Evolutionary conservation across 129 eudicot genomes (phyloP), one percentile per base, ranked within the genome.

Genomic region (Tagetes erecta): DNA sequence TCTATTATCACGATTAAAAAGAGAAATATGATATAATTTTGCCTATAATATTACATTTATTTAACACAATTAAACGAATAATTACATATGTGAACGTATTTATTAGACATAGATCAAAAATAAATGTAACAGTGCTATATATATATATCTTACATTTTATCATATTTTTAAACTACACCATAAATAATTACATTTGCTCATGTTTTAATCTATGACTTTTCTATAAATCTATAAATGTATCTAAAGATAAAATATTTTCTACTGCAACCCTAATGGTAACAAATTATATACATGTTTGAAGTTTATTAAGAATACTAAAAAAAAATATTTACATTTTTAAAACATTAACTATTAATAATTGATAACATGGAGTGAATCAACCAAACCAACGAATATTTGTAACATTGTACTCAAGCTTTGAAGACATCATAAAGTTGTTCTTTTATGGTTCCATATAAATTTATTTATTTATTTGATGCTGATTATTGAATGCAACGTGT

Each of bases 361-460:
- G 9, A 34, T 64, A n/a, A 0, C 33, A 64, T 36, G 49, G 49
- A 38, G 11, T 36, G 13, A 64, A 64, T 64, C 34, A 64, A 38
- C 0, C 33, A 38, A 64, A 64, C 40, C 50, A 39, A 7, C 39
- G 49, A 40, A 39, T 64, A 63, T 64, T n/a, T 39, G 33, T 64
- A 64, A 34, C 51, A 7, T 39, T 14, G 35, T 14, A 64, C 5
- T 38, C 34, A 14, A 38, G 12, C 35, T 40, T 40, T 39, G 70
- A 40, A 64, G 50, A 64, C 14, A 40, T 64, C 70, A 39, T 14
- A 20, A 64, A 12, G 70, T 40, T 60, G 49, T 64, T 64, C n/a
- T 34, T 39, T n/a, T 64, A n/a, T 62, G 44, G 31, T 58, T 58
- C n/a, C 39, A 58, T 58, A 58, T 3, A 8, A 20, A 20, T 31